Percentiles rank a stretch among this genome's conserved stretches.
Evolutionary conservation across 331 rosid species (phyloP).

Genomic region (Quercus tomentella): DNA sequence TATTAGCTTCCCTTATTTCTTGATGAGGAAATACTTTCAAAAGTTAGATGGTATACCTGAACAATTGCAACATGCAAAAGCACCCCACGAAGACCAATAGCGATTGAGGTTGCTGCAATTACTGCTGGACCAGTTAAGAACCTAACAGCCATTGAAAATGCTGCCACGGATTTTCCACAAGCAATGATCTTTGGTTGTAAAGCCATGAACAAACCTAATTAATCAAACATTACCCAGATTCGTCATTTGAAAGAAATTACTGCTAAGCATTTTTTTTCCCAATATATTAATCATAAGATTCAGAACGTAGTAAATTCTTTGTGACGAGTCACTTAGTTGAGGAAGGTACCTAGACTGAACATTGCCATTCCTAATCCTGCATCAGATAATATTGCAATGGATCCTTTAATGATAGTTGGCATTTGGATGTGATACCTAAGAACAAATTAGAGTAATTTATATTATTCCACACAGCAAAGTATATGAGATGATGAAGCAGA

Average conservation of each 20-base stretch:
- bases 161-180: conserved; percentile 91
- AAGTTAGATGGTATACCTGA: conserved; percentile 51
- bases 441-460: not conserved
- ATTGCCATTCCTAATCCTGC: conserved; percentile 99
- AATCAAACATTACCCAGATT: not conserved
- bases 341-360: conserved; percentile 80
- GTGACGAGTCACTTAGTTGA: not conserved
- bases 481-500: too few relatives aligned
- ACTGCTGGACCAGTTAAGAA: conserved; percentile 99
- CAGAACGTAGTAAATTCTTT: not conserved
- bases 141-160: conserved; percentile 95
- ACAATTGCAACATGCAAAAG: conserved; percentile 89
- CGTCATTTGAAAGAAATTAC: not conserved
- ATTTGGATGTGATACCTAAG: conserved; percentile 73
- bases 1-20: too few relatives aligned
- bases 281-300: too few relatives aligned
- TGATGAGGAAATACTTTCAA: too few relatives aligned
- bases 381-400: conserved; percentile 80
- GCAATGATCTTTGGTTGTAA: conserved; percentile 92
- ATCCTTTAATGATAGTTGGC: conserved; percentile 80
- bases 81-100: conserved; percentile 78
- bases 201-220: conserved; percentile 90
- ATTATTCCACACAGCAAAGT: too few relatives aligned
- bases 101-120: conserved; percentile 87
- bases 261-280: too few relatives aligned